Evolutionary conservation across 306 rosid genomes (phyloP).

Genomic region (Mucuna pruriens): DNA sequence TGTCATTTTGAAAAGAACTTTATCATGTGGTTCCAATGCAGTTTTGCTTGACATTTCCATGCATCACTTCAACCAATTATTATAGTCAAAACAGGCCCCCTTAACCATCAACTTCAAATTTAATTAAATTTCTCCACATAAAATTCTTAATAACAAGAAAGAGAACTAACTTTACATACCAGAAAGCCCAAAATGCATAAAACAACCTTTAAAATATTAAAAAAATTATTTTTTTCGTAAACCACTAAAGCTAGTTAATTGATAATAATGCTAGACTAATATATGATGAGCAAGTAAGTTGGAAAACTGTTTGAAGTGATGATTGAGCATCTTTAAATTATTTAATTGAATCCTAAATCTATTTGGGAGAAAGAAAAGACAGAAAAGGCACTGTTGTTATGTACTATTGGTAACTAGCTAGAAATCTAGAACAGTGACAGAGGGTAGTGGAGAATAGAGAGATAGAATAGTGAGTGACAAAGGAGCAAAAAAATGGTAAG

Average conservation of each 20-base stretch:
- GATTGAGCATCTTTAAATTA: slow-evolving; percentile 38
- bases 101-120: slow-evolving; percentile 25
- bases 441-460: slow-evolving; percentile 45
- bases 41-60: slow-evolving; percentile 44
- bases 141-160: slow-evolving; percentile 12
- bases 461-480: slow-evolving; percentile 40
- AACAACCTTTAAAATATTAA: not conserved
- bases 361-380: slow-evolving; percentile 34
- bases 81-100: slow-evolving; percentile 41
- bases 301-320: slow-evolving; percentile 40
- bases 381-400: slow-evolving; percentile 14
- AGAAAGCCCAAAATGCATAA: not conserved
- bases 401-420: slow-evolving; percentile 36
- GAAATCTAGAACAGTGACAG: slow-evolving; percentile 42
- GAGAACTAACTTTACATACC: slow-evolving; percentile 20
- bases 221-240: not conserved
- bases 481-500: slow-evolving; percentile 44
- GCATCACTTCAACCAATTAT: slow-evolving; percentile 36
- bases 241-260: slow-evolving; percentile 35
- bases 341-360: slow-evolving; percentile 35
- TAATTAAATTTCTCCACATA: not conserved
- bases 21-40: slow-evolving; percentile 45
- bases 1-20: slow-evolving; percentile 41
- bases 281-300: slow-evolving; percentile 36
- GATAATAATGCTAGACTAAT: slow-evolving; percentile 35